Evolutionary conservation across 140 eudicot genomes (phyloP), one percentile per base, ranked within the genome.

Genomic region (Oenanthe javanica): DNA sequence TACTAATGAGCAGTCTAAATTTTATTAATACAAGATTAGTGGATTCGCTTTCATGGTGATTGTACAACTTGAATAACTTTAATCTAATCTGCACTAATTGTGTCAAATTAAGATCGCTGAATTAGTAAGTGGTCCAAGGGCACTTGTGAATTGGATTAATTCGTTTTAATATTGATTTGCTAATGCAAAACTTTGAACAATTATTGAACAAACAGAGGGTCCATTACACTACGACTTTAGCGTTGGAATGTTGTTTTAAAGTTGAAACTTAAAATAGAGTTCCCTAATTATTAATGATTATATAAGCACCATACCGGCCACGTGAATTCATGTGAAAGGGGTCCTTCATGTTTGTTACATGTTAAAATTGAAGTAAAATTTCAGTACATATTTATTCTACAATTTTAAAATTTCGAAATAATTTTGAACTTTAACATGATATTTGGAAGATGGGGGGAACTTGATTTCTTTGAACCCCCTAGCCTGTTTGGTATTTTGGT

Each of bases 151-250:
- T 31, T 47, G 47, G 79, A 27, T 73, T 70, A 84, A 80, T 21
- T 42, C 64, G 66, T 77, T 67, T 48, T 16, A 21, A 67, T 59
- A 9, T 76, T 67, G 11, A 9, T 54, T 70, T 67, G 13, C 54
- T 81, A 77, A 84, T 54, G 19, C n/a, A 48, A 46, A 59, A 70
- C 59, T 25, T 14, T 27, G 0, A 36, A 66, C 51, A 81, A 85
- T 85, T 72, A 78, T 81, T 85, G 83, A 81, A 36, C 77, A 19
- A 51, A 55, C 18, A 11, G 18, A 57, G 77, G 85, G 81, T 38
- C 87, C 87, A 72, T 49, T 16, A 6, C 55, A 77, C 61, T 76
- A 36, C 57, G 79, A 80, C 87, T 80, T 84, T 77, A 70, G 51
- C 14, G 50, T 50, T 76, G 81, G 86, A 79, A 63, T 79, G 81